Base-by-base conservation (phyloP, 2,329 filamentous ascomycete species). In the Trichoderma sp. region DNA sequence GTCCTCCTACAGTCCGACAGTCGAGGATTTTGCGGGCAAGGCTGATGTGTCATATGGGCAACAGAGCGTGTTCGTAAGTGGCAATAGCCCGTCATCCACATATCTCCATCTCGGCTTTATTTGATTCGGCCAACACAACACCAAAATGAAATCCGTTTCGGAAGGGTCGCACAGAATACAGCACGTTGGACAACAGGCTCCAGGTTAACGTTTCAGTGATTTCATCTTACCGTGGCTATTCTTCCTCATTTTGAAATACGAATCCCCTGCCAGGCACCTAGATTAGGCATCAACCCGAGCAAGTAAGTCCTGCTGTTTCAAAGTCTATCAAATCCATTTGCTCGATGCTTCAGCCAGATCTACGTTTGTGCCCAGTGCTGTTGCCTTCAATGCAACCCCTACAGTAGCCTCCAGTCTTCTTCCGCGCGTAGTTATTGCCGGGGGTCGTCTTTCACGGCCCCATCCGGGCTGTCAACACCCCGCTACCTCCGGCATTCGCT, bases 401-500 rank as follows among this genome's bases (percentile, higher is more conserved):
- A 11, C 43, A 49, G 43, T 49, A 49, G n/a, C n/a, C 8, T 49
- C 31, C 29, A 31, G 29, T 31, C 43, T n/a, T 19, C 40, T 47
- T 47, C 43, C 43, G 43, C 43, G 10, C n/a, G 19, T 47, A 19
- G 11, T 35, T 27, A 19, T 27, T 55, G 16, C 27, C 55, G 29
- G 43, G 16, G 29, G 64, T 67, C 29, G 31, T 52, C 29, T 35
- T 11, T 13, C 21, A 58, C 64, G 64, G 55, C 64, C 55, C 37
- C 64, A 37, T 67, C 63, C 40, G 55, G 64, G 37, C 21, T 67
- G 40, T 59, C 52, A 24, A 43, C 55, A 52, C 47, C 49, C 64
- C 64, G 64, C 59, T 62, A 66, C 53, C 35, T 58, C 53, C 53
- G 37, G 37, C n/a, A 35, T 35, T 35, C 27, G 7, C 37, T 35